These are phyloP conservation scores for Geotrichum bryndzae DNA, from an alignment of 1,139 yeast species.

Conservation along the genomic window DNA sequence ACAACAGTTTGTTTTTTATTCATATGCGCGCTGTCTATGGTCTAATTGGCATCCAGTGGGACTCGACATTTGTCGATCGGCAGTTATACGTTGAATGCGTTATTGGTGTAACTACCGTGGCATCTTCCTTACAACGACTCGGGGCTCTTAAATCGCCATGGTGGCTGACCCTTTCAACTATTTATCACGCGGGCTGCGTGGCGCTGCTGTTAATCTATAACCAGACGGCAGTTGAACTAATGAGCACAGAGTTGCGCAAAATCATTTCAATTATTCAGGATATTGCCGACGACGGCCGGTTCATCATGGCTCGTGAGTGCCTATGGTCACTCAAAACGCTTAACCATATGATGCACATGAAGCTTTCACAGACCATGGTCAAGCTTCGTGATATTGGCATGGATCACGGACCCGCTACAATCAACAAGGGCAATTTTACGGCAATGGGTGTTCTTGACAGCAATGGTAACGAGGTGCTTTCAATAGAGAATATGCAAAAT, in stretches of 20 bases:
- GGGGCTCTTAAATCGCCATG: constrained; percentile 42
- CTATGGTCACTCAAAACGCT: constrained; percentile 58
- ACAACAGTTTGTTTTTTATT: constrained; percentile 14
- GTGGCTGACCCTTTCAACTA: constrained; percentile 46
- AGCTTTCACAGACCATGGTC: constrained; percentile 42
- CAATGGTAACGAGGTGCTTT: constrained; percentile 18
- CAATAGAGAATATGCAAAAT: neutral
- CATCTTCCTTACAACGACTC: constrained; percentile 33
- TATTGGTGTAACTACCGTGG: constrained; percentile 29
- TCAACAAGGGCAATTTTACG: constrained; percentile 46
- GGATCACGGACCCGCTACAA: constrained; percentile 49
- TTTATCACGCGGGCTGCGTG: constrained; percentile 46
- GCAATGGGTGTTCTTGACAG: constrained; percentile 24
- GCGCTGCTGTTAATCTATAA: constrained; percentile 44
- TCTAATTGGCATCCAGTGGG: constrained; percentile 14
- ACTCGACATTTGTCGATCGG: constrained; percentile 6
- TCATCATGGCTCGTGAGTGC: constrained; percentile 58
- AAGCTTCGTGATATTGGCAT: constrained; percentile 43
- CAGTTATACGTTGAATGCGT: constrained; percentile 19
- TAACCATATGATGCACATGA: constrained; percentile 46
- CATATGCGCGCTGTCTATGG: constrained; percentile 18
- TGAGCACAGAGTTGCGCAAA: constrained; percentile 20
- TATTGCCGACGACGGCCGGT: constrained; percentile 41
- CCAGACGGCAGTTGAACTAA: constrained; percentile 31
- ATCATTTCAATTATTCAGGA: constrained; percentile 35